Base-by-base conservation (phyloP, 2,329 filamentous ascomycete species). In the Leptographium galeiforme region DNA sequence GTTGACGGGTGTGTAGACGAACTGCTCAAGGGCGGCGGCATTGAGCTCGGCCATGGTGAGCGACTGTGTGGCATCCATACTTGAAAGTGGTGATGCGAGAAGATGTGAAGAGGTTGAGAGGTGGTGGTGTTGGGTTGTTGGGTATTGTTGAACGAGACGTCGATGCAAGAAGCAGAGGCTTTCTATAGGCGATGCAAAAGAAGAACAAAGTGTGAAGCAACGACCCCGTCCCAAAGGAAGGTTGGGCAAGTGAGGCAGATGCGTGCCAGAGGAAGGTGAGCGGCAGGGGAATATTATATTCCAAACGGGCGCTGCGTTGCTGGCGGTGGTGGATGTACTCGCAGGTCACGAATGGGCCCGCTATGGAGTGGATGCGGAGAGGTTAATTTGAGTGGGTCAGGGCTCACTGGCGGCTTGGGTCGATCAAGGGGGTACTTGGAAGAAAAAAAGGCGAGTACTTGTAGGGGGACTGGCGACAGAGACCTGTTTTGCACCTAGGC, bases 1-100 rank as follows among this genome's bases (percentile, higher is more conserved):
- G 64, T 77, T 82, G 58, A 93, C 87, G 11, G 84, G 83, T 61
- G 79, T 78, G 70, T 85, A 87, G 71, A 93, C 79, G 67, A 93
- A 91, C 63, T 86, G 79, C 63, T 90, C 85, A 59, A 93, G 76
- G 50, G 87, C 87, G 52, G 77, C 77, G 67, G 83, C 79, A 73
- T 89, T 89, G 64, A 81, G 75, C 68, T 81, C 75, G 57, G 69
- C 69, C 64, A 70, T 66, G 64, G 67, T 67, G 63, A 79, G 64
- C 68, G 67, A 63, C 76, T 68, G 57, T 68, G 68, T 53, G 57
- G 56, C 72, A 58, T 71, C 69, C 75, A 78, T 78, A 60, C 51
- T 65, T 61, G 58, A 32, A 30, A 25, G 25, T 36, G 49, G 30
- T 38, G 39, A 49, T 45, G 50, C 30, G 39, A 44, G 48, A 30